Base-by-base conservation (phyloP, 257 asterid species). In the Capsicum pubescens region DNA sequence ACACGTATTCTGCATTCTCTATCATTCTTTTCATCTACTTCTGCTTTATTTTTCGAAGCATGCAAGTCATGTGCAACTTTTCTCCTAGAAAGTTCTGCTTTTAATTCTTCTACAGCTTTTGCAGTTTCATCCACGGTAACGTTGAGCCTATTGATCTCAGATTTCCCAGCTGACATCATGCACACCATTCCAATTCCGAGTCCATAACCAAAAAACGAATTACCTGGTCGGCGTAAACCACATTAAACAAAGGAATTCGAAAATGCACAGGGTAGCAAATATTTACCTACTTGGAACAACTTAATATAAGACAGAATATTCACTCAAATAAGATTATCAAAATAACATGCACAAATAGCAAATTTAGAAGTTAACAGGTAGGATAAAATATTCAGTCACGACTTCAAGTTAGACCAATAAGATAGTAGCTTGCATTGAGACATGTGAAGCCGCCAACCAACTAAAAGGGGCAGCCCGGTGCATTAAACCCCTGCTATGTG, bases 131-230 rank as follows among this genome's bases (percentile, higher is more conserved):
- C 87, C 93, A 92, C 87, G 77, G 95, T 90, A 46, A 85, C 57
- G 83, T 91, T 91, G 79, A 92, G 71, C 91, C 61, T 86, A 70
- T 83, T 84, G 77, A 92, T 90, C 88, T 92, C 94, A 60, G 90
- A 88, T 76, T 91, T 91, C 86, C 95, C 97, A 70, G 94, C 92
- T 48, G 96, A 92, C 94, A 93, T 87, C 97, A 93, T 93, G 77
- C 88, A 93, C 96, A 93, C 91, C 77, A 93, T 88, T 68, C 97
- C 96, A 64, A 94, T 84, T 55, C 96, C 92, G 63, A 93, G 90
- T 67, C 97, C 97, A 91, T 92, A 93, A 52, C 91, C 90, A 84
- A 93, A 91, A 56, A 80, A 9, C 0, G 96, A 84, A 78, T 87
- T 89, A 19, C 89, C 97, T 94, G 94, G 83, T 87, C 0, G 78